Base-by-base conservation (phyloP, 768 basidiomycete genomes). In the Russula emetica region DNA sequence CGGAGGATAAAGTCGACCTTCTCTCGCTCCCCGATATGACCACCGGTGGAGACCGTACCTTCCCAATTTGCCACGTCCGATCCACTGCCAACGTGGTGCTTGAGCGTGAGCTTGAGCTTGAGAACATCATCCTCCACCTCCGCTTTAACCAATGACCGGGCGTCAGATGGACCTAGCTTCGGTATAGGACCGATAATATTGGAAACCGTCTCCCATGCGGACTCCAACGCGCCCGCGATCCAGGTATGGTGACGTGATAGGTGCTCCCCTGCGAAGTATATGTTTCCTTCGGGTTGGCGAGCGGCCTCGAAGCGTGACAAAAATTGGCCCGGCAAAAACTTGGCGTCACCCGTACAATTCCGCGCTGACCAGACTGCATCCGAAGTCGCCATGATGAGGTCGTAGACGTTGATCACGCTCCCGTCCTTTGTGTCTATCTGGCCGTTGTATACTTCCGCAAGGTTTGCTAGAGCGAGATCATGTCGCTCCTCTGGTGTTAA, bases 251-350 rank as follows among this genome's bases (percentile, higher is more conserved):
- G 72, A n/a, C 61, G 67, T 10, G 70, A 70, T 20, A 70, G 63
- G 52, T 73, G 72, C 50, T 72, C 72, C 20, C 72, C 72, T 0
- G 72, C 72, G 20, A 72, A 73, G 53, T 63, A 66, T 26, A 72
- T 47, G 56, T 69, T 70, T 0, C 66, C 68, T 57, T 72, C 72
- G 18, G 67, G 69, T 22, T 26, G 32, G 13, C 67, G 66, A n/a
- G 68, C 66, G 2, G 60, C 64, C 26, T 69, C 70, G 45, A 72
- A 69, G 52, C 66, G 67, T 4, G 67, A 53, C 8, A 55, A 47
- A 32, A 72, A 71, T 34, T 72, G 72, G 44, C 72, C 72, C 0
- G 72, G 72, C 49, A 73, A 61, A 61, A 72, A 73, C 71, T 72
- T 73, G n/a, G 72, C 72, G 32, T 71, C 72, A n/a, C 72, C 72